These are phyloP conservation scores for Ophiocordyceps australis DNA, from an alignment of 2,329 filamentous ascomycete genomes.

Conservation along the genomic window DNA sequence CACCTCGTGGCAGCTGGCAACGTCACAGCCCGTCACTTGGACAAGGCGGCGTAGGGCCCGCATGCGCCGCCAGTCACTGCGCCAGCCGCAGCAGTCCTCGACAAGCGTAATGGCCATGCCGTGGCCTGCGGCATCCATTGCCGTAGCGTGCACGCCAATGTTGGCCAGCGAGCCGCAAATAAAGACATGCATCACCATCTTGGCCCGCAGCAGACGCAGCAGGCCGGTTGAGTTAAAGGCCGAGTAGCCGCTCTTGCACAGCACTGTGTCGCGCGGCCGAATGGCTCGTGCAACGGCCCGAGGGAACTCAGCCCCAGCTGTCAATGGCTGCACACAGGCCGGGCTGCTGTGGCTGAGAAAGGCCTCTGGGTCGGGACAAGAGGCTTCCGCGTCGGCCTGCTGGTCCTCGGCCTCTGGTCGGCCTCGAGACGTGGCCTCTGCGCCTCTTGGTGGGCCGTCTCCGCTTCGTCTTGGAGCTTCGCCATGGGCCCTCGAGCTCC, in stretches of 20 bases:
- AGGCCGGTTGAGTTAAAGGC: slow-evolving; percentile 63
- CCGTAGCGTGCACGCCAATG: slow-evolving; percentile 77
- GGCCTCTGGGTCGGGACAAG: slow-evolving; percentile 21
- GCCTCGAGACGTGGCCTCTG: too few relatives aligned
- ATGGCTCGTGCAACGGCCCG: slow-evolving; percentile 20
- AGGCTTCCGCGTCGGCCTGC: too few relatives aligned
- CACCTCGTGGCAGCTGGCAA: slow-evolving; percentile 42
- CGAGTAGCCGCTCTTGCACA: slow-evolving; percentile 70
- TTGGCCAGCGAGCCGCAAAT: slow-evolving; percentile 79
- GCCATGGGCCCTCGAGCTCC: slow-evolving; percentile 3
- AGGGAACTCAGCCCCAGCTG: slow-evolving; percentile 26
- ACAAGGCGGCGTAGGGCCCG: slow-evolving; percentile 53
- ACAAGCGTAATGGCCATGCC: slow-evolving; percentile 76
- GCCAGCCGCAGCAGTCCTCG: slow-evolving; percentile 76
- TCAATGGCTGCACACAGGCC: slow-evolving; percentile 23
- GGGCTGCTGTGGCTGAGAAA: slow-evolving; percentile 24
- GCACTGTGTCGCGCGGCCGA: slow-evolving; percentile 28
- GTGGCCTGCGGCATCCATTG: slow-evolving; percentile 74
- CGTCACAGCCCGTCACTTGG: slow-evolving; percentile 55
- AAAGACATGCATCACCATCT: slow-evolving; percentile 75
- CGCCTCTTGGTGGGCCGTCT: background rate
- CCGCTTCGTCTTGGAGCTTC: background rate
- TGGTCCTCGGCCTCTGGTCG: too few relatives aligned
- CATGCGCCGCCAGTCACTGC: slow-evolving; percentile 48
- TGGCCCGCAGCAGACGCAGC: slow-evolving; percentile 61